Evolutionary conservation across 1,139 yeast genomes (phyloP).

Genomic region (Hemisphaericaspora xylanilytica): DNA sequence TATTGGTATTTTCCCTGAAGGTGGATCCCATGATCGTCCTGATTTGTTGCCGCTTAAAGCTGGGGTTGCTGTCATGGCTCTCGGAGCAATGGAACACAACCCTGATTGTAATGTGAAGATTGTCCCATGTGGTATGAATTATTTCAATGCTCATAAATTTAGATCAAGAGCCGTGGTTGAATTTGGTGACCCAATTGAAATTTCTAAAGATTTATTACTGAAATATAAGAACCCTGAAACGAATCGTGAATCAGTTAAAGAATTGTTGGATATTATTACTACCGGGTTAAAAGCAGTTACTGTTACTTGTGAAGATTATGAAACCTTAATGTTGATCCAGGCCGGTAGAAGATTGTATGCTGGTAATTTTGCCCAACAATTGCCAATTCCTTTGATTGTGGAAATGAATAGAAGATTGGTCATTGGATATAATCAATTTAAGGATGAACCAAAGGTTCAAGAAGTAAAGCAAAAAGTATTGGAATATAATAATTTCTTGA

Average conservation of each 20-base stretch:
- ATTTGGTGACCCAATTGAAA: constrained; percentile 85
- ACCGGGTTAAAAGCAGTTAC: constrained; percentile 84
- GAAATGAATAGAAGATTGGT: constrained; percentile 88
- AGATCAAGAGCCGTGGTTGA: constrained; percentile 93
- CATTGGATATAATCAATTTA: constrained; percentile 70
- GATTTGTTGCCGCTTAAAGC: constrained; percentile 90
- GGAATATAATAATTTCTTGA: constrained; percentile 64
- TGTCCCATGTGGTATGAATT: constrained; percentile 96
- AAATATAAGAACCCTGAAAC: constrained; percentile 56
- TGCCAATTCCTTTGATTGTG: constrained; percentile 80
- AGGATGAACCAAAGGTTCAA: constrained; percentile 68
- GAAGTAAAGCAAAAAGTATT: constrained; percentile 60
- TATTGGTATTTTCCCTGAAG: constrained; percentile 96
- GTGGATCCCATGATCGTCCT: constrained; percentile 94
- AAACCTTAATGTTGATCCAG: constrained; percentile 86
- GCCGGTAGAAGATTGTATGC: constrained; percentile 90
- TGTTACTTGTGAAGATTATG: constrained; percentile 89
- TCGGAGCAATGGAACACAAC: constrained; percentile 78
- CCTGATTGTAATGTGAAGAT: constrained; percentile 76
- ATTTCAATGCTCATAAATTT: constrained; percentile 93
- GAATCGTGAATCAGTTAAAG: constrained; percentile 68
- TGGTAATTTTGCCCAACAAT: constrained; percentile 61
- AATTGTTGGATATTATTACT: constrained; percentile 66
- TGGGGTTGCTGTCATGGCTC: constrained; percentile 97
- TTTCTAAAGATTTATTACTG: constrained; percentile 60